A percentile compares a stretch with the other conserved stretches of the same genome.
Evolutionary conservation across 163 green algal genomes (phyloP).

Genomic region (Volvox carteri): DNA sequence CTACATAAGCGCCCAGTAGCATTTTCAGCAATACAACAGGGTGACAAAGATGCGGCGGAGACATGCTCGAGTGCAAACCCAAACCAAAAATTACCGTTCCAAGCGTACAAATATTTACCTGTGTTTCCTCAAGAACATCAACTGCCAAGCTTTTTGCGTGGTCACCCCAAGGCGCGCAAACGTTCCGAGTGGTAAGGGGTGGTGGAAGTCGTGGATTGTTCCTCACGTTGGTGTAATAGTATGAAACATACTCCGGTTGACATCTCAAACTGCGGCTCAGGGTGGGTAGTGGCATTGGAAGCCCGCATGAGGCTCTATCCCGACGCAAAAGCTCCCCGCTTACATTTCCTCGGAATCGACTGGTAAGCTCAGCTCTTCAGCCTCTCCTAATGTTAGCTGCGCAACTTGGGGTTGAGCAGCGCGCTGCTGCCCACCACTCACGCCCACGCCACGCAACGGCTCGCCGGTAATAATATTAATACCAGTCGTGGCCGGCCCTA

Average conservation of each 20-base stretch:
- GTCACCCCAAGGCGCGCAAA: not conserved
- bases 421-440: not conserved
- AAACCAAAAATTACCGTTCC: not conserved
- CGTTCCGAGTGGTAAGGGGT: constrained; percentile 5
- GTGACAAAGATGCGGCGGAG: not conserved
- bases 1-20: not conserved
- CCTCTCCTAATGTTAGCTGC: not conserved
- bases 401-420: not conserved
- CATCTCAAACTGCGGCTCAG: not conserved
- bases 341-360: constrained; percentile 39
- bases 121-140: constrained; percentile 1
- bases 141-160: not conserved
- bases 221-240: constrained; percentile 58
- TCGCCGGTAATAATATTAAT: constrained; percentile 43
- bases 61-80: not conserved
- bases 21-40: not conserved
- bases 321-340: not conserved
- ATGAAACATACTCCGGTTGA: constrained; percentile 37
- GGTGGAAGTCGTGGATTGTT: constrained; percentile 60
- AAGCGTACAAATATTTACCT: not conserved
- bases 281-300: not conserved
- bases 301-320: not conserved
- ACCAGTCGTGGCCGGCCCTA: not conserved
- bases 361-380: not conserved
- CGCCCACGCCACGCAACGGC: not conserved